Conservation (phyloP, 1,284 basidiomycete species). For the Trametes polyzona region DNA sequence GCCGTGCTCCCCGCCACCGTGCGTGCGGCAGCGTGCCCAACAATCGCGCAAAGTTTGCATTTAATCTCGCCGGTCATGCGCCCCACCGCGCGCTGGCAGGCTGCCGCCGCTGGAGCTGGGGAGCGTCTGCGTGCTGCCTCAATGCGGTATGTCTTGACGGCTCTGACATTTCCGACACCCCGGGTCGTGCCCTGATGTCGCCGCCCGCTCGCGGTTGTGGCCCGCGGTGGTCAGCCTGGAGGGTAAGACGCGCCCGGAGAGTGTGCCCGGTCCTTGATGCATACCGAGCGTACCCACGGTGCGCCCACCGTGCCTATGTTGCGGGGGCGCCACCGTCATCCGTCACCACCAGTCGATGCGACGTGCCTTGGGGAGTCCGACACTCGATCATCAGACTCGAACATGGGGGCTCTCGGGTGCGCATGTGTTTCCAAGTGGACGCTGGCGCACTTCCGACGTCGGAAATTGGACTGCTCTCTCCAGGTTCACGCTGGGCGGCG, state of each 20-base stretch:
- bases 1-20: slow-evolving; percentile 2
- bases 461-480: background rate
- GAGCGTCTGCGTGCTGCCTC: background rate
- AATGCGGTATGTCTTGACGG: slow-evolving; percentile 3
- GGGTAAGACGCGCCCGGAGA: background rate
- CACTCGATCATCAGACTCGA: background rate
- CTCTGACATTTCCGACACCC: background rate
- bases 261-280: background rate
- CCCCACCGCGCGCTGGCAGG: background rate
- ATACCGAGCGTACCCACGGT: background rate
- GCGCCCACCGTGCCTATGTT: background rate
- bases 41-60: slow-evolving; percentile 10
- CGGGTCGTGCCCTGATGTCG: background rate
- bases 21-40: too few relatives aligned
- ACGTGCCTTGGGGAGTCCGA: background rate
- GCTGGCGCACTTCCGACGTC: background rate
- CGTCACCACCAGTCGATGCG: background rate
- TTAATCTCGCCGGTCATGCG: slow-evolving; percentile 2
- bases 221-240: background rate
- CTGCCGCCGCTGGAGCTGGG: too few relatives aligned
- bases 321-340: background rate
- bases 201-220: background rate
- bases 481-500: too few relatives aligned
- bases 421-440: background rate
- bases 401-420: background rate